These are phyloP conservation scores for Gossypium stocksii DNA, from an alignment of 345 rosid genomes.

Conservation along the genomic window DNA sequence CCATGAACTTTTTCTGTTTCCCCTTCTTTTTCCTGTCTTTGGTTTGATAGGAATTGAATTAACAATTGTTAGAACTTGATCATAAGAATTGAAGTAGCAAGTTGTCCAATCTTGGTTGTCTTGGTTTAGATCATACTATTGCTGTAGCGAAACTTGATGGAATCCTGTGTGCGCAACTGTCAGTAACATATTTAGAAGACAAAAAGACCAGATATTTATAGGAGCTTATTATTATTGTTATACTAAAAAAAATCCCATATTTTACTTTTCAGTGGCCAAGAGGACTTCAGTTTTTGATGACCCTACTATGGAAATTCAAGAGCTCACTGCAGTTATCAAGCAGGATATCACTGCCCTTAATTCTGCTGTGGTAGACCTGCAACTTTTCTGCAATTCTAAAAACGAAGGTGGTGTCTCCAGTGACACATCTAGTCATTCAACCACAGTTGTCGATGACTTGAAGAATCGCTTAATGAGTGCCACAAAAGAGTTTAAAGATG, in stretches of 20 bases:
- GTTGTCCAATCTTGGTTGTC: not conserved
- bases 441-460: constrained; percentile 75
- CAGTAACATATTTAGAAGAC: not conserved
- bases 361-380: constrained; percentile 73
- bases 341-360: constrained; percentile 81
- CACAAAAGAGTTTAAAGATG: constrained; percentile 82
- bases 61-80: not conserved
- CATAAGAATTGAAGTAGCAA: not conserved
- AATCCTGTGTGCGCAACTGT: not conserved
- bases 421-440: constrained; percentile 67
- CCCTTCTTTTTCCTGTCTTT: not conserved
- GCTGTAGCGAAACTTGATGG: not conserved
- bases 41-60: not conserved
- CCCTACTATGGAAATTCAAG: constrained; percentile 82
- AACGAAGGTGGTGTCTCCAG: constrained; percentile 55
- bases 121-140: not conserved
- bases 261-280: constrained; percentile 57
- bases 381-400: constrained; percentile 58
- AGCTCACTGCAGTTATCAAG: constrained; percentile 64
- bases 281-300: constrained; percentile 82
- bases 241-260: not conserved
- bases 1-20: not conserved
- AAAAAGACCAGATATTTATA: not conserved
- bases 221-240: not conserved
- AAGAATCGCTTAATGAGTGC: constrained; percentile 77